Evolutionary conservation across 2,329 filamentous ascomycete species (phyloP).

Genomic region (Plenodomus lindquistii): DNA sequence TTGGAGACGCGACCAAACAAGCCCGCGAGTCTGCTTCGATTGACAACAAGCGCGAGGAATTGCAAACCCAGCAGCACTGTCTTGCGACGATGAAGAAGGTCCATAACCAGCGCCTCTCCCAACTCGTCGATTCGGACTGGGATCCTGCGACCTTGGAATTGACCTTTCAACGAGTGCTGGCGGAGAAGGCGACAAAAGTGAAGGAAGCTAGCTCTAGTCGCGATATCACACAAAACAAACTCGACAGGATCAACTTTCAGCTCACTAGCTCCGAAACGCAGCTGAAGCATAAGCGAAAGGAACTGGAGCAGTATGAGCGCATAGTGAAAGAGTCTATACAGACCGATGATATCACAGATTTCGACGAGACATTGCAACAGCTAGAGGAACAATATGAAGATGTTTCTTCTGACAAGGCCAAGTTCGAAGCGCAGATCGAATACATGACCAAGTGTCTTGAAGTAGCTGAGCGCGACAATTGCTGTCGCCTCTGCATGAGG

Average conservation of each 20-base stretch:
- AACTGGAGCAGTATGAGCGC: slow-evolving; percentile 64
- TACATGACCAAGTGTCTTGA: slow-evolving; percentile 73
- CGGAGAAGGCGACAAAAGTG: slow-evolving; percentile 61
- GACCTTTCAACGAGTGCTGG: slow-evolving; percentile 67
- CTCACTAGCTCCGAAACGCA: slow-evolving; percentile 68
- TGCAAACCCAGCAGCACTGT: slow-evolving; percentile 72
- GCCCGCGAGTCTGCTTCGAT: slow-evolving; percentile 83
- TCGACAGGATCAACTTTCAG: slow-evolving; percentile 76
- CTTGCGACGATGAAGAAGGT: slow-evolving; percentile 77
- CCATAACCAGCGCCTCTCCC: slow-evolving; percentile 71
- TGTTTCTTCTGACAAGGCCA: slow-evolving; percentile 66
- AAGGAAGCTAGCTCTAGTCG: slow-evolving; percentile 69
- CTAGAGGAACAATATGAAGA: slow-evolving; percentile 57
- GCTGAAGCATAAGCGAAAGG: slow-evolving; percentile 65
- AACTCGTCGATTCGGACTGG: slow-evolving; percentile 70
- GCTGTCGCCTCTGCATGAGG: slow-evolving; percentile 76
- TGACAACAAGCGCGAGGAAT: slow-evolving; percentile 79
- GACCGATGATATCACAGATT: slow-evolving; percentile 48
- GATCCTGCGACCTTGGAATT: slow-evolving; percentile 69
- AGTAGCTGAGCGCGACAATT: slow-evolving; percentile 67
- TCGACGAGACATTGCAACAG: slow-evolving; percentile 56
- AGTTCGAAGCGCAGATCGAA: slow-evolving; percentile 69
- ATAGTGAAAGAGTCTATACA: slow-evolving; percentile 60
- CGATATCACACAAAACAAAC: slow-evolving; percentile 70
- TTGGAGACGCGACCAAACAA: slow-evolving; percentile 78